A percentile compares a stretch with the other conserved stretches of the same genome.
These are phyloP conservation scores for Lentinus tigrinus DNA, from an alignment of 768 basidiomycete species.

Conservation along the genomic window DNA sequence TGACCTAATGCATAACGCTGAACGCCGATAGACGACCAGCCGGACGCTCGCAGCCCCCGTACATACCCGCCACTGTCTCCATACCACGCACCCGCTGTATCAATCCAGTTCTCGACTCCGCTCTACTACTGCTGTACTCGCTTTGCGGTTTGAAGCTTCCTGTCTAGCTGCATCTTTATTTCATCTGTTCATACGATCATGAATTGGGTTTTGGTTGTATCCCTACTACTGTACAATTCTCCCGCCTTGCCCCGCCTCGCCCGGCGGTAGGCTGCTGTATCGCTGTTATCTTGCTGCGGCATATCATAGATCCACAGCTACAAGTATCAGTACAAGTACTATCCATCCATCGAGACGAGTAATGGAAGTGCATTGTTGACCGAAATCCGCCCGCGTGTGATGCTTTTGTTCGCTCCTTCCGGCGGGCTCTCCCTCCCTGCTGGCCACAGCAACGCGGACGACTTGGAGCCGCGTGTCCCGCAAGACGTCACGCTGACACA, in stretches of 20 bases:
- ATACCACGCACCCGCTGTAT: slow-evolving; percentile 11
- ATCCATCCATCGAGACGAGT: slow-evolving; percentile 6
- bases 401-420: neutral
- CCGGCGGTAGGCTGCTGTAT: slow-evolving; percentile 6
- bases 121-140: neutral
- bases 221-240: slow-evolving; percentile 10
- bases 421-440: neutral
- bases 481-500: too few species aligned
- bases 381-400: neutral
- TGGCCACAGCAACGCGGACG: neutral
- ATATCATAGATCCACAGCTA: neutral
- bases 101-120: too few species aligned
- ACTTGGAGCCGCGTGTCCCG: neutral
- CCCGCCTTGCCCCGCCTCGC: neutral
- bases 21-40: slow-evolving; percentile 13
- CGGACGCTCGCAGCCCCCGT: slow-evolving; percentile 11
- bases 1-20: neutral
- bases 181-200: slow-evolving; percentile 2
- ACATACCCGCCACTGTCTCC: slow-evolving; percentile 11
- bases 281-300: neutral
- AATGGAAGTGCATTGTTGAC: neutral
- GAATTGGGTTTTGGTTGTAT: slow-evolving; percentile 12
- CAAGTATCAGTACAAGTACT: neutral
- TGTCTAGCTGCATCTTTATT: neutral
- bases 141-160: too few species aligned